Evolutionary conservation across 129 eudicot species (phyloP), one percentile per base, ranked within the genome.

Genomic region (Artemisia annua): DNA sequence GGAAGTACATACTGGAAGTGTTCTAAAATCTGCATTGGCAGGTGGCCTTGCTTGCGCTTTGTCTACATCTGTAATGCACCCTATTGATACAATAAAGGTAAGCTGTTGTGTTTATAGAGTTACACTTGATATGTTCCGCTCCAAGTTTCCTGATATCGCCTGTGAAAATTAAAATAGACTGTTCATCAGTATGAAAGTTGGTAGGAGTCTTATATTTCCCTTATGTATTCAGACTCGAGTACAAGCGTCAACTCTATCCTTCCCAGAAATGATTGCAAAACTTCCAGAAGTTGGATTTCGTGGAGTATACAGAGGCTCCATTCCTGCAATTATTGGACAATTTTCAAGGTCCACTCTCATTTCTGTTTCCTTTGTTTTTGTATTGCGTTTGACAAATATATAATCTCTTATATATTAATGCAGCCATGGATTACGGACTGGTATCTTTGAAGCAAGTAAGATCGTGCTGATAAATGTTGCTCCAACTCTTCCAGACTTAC

Each of bases 21-120:
- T 94, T 80, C 62, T 94, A 19, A 87, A 89, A 73, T 82, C 99
- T 75, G 97, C 99, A 53, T 83, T 94, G 67, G 96, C 96, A 15
- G 99, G 99, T 71, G 99, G 99, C 24, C 97, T 94, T 66, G 85
- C 99, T 14, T 86, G 86, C 85, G 99, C 97, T n/a, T 78, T 94
- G 17, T 94, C 99, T 3, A 87, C 97, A 13, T 73, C 97, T 48
- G 82, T 84, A 60, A 59, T 94, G 96, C 96, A 94, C 72, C 99
- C 99, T 15, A 82, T 94, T 66, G 99, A 94, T 79, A 90, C 97
- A 18, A 80, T 94, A 63, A 94, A 94, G 91, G 99, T 77, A 83
- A 52, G 35, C 56, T 56, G 48, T 52, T 54, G 24, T 1, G 5
- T 75, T 57, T 22, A 5, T 52, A 43, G 14, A 44, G 48, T 55